Evolutionary conservation across 352 stramenopile species (phyloP), one percentile per base, ranked within the genome.

Genomic region (Phytophthora colocasiae): DNA sequence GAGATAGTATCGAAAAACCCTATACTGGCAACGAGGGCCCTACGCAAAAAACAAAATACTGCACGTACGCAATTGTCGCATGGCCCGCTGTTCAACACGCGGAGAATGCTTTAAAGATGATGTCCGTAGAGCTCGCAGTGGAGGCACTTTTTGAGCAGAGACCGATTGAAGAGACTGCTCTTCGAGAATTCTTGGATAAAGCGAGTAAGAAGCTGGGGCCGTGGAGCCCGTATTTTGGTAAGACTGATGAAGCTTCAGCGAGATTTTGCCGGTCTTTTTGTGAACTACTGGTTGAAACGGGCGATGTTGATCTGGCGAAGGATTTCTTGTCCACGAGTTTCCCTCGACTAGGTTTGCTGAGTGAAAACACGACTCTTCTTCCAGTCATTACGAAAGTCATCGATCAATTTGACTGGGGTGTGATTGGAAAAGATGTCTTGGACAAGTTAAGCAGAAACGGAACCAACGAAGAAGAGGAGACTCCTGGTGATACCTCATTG

Each of bases 21-120:
- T 73, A 58, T 34, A 56, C 53, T 2, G 67, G 67, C 2, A 75
- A 71, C 27, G 61, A 71, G 9, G 63, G 55, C 1, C 24, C 63
- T 0, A 62, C 41, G 4, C 60, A 11, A 50, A 39, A 27, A 10
- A 75, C 61, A 3, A 63, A 27, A 14, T 75, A 71, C 44, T 48
- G 15, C 2, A 44, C 50, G 8, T 75, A 50, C 12, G 64, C 69
- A 8, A 58, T 77, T 27, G 22, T 77, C 22, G 64, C 58, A 5
- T 77, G 63, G 63, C 44, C 58, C 8, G 22, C 31, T 7, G 15
- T 7, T 14, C 47, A 39, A 6, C 44, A 66, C 15, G 12, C 41
- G 4, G 53, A 49, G 17, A 52, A 63, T 15, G 44, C 44, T 3
- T 14, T 57, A 6, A 54, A 59, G 6, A 10, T 36, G 9, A 71